These are phyloP conservation scores for Juncus effusus DNA, from an alignment of 176 grass and related monocot genomes.

Conservation along the genomic window DNA sequence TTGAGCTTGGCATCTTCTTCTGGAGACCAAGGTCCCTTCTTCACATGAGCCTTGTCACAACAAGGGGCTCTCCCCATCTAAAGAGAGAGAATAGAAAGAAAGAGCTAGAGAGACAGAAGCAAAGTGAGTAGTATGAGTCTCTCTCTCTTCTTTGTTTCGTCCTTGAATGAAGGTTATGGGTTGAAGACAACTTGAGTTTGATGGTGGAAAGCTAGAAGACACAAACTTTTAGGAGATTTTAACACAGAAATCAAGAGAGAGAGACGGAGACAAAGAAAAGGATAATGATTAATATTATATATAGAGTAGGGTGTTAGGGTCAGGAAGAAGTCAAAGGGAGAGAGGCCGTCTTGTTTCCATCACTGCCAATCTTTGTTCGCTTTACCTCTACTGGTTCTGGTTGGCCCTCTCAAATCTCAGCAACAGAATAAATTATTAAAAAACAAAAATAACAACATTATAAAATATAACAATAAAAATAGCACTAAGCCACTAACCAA, in stretches of 20 bases:
- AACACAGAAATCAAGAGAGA: conserved; percentile 48
- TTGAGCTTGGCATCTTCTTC: conserved; percentile 94
- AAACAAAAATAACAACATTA: not conserved
- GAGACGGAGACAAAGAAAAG: conserved; percentile 45
- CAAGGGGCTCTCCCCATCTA: conserved; percentile 90
- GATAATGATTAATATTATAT: conserved; percentile 38
- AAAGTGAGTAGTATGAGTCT: not conserved
- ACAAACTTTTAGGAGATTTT: conserved; percentile 34
- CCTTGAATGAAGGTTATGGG: conserved; percentile 30
- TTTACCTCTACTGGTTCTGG: not conserved
- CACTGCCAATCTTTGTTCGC: conserved; percentile 37
- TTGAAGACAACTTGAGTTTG: conserved; percentile 30
- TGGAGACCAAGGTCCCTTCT: conserved; percentile 90
- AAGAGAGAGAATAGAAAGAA: conserved; percentile 16
- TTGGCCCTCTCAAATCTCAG: conserved; percentile 56
- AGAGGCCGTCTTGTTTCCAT: conserved; percentile 51
- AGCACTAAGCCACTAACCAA: too few species aligned
- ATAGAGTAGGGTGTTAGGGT: not conserved
- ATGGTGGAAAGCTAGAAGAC: conserved; percentile 33
- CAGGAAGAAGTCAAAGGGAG: conserved; percentile 62
- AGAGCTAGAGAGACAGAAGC: conserved; percentile 26
- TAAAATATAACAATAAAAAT: too few species aligned
- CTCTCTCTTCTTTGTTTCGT: conserved; percentile 27
- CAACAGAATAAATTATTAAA: conserved; percentile 24
- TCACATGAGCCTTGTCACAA: conserved; percentile 93